Evolutionary conservation across 345 rosid genomes (phyloP).

Genomic region (Fremontodendron californicum): DNA sequence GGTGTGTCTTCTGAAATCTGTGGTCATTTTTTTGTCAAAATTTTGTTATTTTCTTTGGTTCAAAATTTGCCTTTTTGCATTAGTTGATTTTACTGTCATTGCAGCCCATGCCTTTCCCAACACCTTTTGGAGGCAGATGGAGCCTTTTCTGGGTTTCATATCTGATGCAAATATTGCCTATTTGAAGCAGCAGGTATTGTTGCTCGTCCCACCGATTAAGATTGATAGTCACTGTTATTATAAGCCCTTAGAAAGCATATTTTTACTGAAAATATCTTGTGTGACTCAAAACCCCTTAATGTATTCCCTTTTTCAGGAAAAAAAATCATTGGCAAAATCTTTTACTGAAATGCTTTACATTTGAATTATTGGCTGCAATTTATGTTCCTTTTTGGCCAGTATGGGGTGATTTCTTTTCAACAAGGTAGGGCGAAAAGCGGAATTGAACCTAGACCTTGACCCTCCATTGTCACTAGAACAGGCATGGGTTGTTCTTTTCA

Average conservation of each 20-base stretch:
- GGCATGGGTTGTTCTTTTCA: neutral
- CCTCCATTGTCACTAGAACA: neutral
- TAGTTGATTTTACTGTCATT: constrained; percentile 35
- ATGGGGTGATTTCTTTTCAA: constrained; percentile 3
- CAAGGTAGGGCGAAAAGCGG: neutral
- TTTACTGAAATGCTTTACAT: neutral
- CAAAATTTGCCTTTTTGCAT: constrained; percentile 5
- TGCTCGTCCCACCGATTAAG: neutral
- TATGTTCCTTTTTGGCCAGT: neutral
- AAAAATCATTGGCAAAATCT: neutral
- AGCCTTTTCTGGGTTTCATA: constrained; percentile 64
- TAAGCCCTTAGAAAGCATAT: neutral
- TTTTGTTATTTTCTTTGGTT: constrained; percentile 7
- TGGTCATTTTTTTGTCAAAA: constrained; percentile 13
- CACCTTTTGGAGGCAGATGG: constrained; percentile 85
- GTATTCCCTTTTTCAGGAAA: neutral
- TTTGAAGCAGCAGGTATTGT: constrained; percentile 68
- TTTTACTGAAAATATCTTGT: neutral
- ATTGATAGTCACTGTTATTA: constrained; percentile 4
- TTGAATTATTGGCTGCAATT: neutral
- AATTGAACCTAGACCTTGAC: neutral
- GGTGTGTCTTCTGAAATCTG: constrained; percentile 34
- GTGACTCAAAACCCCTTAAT: neutral
- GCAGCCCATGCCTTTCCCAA: constrained; percentile 54
- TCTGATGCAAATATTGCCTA: constrained; percentile 58